Base-by-base conservation (phyloP, 768 basidiomycete species). In the Russula sp. region DNA sequence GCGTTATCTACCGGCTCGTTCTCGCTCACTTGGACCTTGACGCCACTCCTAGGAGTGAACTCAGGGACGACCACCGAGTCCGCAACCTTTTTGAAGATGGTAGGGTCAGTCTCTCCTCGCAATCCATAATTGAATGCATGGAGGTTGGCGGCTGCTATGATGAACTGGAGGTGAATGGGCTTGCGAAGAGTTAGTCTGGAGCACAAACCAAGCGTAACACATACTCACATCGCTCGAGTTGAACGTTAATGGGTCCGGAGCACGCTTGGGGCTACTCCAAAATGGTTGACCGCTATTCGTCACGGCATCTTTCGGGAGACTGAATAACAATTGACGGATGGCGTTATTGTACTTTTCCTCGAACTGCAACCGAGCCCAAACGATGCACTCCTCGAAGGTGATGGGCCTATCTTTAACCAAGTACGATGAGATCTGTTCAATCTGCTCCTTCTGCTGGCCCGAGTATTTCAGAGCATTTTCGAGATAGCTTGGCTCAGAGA, bases 181-280 rank as follows among this genome's bases (percentile, higher is more conserved):
- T 98, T 65, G 20, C 43, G 29, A 48, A 47, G 67, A 47, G 49
- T 59, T 22, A 58, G 59, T 46, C 32, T 20, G 49, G 43, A 29
- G 34, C 11, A 32, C 35, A 32, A 51, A 55, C 5, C 22, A 65
- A 49, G 43, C 18, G 20, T 14, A 55, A 54, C 8, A 34, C 22
- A n/a, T 0, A 76, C 90, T 73, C 70, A 98, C 96, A 70, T 98
- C 86, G 66, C 80, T 86, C 10, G 91, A 83, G 74, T 94, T 80
- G 75, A 98, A 99, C 6, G 78, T 78, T 65, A 99, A 77, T 32
- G 96, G 79, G 52, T 98, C 93, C 13, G 97, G 97, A 7, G 95
- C 96, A 63, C 97, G 84, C 79, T 99, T 99, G 2, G 97, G 97
- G 20, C 95, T 93, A 68, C 93, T 95, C 97, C 97, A 99, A 82